Base-by-base conservation (phyloP, 805 yeast genomes). In the Zygosaccharomyces bailii region DNA sequence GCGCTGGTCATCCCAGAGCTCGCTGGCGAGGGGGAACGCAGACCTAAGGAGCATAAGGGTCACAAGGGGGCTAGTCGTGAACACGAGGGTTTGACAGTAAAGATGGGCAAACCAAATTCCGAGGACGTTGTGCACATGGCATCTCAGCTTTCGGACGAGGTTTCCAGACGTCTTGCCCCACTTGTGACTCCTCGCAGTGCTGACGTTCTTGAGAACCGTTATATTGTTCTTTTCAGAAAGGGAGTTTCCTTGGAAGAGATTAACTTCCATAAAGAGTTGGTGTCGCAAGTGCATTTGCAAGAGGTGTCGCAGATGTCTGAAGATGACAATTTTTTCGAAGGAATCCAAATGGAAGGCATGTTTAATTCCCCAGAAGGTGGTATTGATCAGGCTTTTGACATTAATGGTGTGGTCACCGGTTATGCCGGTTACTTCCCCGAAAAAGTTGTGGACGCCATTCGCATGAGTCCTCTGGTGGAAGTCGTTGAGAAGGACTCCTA, bases 391-490 rank as follows among this genome's bases (percentile, higher is more conserved):
- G 60, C 73, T 18, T 87, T 85, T 71, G 63, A 75, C 59, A 73
- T 88, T 52, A 80, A 72, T 47, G 72, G 73, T 45, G 51, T 65
- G 34, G 67, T 87, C 61, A 69, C 71, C 49, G 99, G 98, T 53
- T 91, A 90, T 73, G 72, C 90, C 42, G 99, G 96, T 48, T 76
- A 73, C 67, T 88, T 93, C 74, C 76, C 86, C 53, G 82, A 81
- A 40, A 78, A 79, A 42, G 81, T 88, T 43, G 69, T 91, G 46
- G 86, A 86, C 45, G 70, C 82, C 58, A 80, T 93, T 57, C 79
- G 89, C 53, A 70, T 76, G 51, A 79, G 74, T 63, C 85, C 86
- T 14, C 56, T 73, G 34, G 81, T 87, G 34, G 78, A 78, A 40
- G 80, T 76, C 61, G 82, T 87, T 48, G 96, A 87, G 71, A 68